A percentile compares a stretch with the other conserved stretches of the same genome.
Conservation (phyloP, 805 yeast species). For the Ogataea minuta region DNA sequence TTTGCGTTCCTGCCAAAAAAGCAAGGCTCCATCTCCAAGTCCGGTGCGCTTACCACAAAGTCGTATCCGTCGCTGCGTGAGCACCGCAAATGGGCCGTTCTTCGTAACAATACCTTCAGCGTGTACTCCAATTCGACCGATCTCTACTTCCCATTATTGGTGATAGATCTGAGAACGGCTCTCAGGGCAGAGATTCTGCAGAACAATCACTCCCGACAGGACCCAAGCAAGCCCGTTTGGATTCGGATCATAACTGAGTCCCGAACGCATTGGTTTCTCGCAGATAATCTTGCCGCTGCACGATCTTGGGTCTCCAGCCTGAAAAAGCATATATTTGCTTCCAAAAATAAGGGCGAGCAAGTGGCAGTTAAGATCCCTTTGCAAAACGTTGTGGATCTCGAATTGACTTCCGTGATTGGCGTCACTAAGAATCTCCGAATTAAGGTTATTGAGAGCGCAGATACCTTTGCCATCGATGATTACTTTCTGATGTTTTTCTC, state of each 20-base stretch:
- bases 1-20: constrained; percentile 74
- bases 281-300: constrained; percentile 73
- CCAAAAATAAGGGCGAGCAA: constrained; percentile 65
- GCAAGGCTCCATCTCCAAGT: constrained; percentile 40
- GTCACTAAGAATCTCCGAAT: constrained; percentile 55
- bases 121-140: constrained; percentile 72
- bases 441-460: constrained; percentile 56
- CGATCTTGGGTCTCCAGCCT: constrained; percentile 75
- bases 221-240: constrained; percentile 38
- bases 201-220: constrained; percentile 12
- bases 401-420: constrained; percentile 54
- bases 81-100: constrained; percentile 74
- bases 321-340: constrained; percentile 74
- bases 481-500: constrained; percentile 67
- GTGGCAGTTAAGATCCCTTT: constrained; percentile 78
- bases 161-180: constrained; percentile 69
- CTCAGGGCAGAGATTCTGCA: constrained; percentile 52
- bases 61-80: constrained; percentile 37
- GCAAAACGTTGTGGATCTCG: constrained; percentile 60
- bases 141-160: constrained; percentile 76
- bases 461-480: constrained; percentile 60
- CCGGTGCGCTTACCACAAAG: constrained; percentile 51
- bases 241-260: constrained; percentile 59
- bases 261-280: constrained; percentile 60
- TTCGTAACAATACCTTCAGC: constrained; percentile 65